Conservation (phyloP, 768 basidiomycete genomes). For the Podaxis rugospora region DNA sequence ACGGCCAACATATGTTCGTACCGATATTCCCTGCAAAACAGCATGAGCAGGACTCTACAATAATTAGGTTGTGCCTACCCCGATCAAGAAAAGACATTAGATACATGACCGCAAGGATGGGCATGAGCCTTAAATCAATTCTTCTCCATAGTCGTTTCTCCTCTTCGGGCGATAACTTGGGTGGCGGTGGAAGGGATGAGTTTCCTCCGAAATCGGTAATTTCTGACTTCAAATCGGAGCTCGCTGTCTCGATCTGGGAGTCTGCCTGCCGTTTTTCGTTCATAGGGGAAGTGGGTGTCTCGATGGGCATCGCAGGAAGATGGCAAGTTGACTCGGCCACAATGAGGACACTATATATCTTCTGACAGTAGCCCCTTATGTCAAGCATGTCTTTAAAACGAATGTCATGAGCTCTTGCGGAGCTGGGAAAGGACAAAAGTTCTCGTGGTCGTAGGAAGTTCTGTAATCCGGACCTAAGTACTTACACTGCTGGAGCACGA, state of each 20-base stretch:
- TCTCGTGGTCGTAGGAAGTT: background rate
- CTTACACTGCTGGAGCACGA: too few relatives aligned
- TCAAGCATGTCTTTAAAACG: background rate
- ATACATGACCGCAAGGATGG: constrained; percentile 57
- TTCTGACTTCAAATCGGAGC: background rate
- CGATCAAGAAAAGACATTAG: constrained; percentile 62
- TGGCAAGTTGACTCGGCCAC: background rate
- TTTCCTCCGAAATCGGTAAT: constrained; percentile 1
- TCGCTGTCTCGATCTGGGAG: background rate
- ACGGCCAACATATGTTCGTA: constrained; percentile 16
- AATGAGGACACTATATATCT: background rate
- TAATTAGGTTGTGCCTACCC: constrained; percentile 27
- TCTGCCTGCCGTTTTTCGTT: background rate
- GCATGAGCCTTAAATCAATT: constrained; percentile 54
- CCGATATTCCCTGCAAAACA: constrained; percentile 51
- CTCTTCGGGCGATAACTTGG: constrained; percentile 6
- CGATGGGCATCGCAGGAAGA: background rate
- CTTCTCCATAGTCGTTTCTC: constrained; percentile 52
- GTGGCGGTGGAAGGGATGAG: background rate
- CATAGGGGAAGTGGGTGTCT: background rate
- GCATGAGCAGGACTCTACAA: background rate
- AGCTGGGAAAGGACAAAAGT: background rate
- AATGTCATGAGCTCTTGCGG: background rate
- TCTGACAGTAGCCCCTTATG: background rate
- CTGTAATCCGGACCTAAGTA: too few relatives aligned